Base-by-base conservation (phyloP, 441 rosid species). In the Pelargonium cotyledonis region DNA sequence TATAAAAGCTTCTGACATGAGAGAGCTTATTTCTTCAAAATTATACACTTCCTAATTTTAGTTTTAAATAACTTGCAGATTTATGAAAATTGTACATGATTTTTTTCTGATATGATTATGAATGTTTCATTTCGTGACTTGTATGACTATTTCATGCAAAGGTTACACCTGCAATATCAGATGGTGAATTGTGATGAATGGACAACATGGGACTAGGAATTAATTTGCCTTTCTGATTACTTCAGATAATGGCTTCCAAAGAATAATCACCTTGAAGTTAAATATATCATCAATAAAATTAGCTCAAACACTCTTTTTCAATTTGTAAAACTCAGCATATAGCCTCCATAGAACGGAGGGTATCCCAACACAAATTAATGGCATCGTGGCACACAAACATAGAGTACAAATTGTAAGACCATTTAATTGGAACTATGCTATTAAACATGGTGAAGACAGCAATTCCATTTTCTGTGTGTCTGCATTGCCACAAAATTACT, bases 171-270 rank as follows among this genome's bases (percentile, higher is more conserved):
- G 19, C 31, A 55, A 58, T 44, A 57, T 38, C 46, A 26, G 35
- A 16, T 26, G 44, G 63, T 53, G 65, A 55, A 61, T 5, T 18
- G 31, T 15, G 35, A 72, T 31, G 47, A 43, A 11, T 6, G 15
- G 18, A 29, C 60, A 72, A 57, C 75, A 55, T 66, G 23, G 75
- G 19, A 62, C 65, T 44, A 65, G 44, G 11, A 68, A 55, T 3
- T 18, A 62, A 29, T 43, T 19, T n/a, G 40, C 26, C 10, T 63
- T 61, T 57, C 65, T 40, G 62, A 63, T 75, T 12, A 21, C 26
- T 53, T 35, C 10, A 26, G 74, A 18, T 63, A 62, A 35, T 51
- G 60, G 70, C 15, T 75, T 65, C 35, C 9, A 63, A 66, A 21
- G 5, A 67, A 47, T 15, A 12, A 68, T 63, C 65, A 47, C 16